Conservation (phyloP, 495 filamentous ascomycete species). For the Penicillium silybi region DNA sequence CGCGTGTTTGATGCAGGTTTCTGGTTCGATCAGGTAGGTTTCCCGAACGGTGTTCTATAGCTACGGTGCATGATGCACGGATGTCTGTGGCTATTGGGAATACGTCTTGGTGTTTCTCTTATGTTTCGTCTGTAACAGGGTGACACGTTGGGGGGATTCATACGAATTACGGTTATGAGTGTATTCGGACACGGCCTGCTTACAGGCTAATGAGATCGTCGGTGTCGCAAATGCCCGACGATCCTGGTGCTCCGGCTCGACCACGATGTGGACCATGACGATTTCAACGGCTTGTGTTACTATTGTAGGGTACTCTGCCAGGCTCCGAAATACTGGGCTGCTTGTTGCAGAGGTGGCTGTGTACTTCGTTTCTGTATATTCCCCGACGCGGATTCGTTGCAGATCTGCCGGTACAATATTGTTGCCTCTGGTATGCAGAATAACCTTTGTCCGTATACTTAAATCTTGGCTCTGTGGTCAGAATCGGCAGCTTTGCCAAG, state of each 20-base stretch:
- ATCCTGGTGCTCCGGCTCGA: constrained; percentile 2
- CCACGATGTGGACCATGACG: neutral
- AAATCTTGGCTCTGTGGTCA: constrained; percentile 3
- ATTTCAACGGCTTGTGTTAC: neutral
- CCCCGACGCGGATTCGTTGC: neutral
- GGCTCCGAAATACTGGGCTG: neutral
- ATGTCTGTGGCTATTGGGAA: neutral
- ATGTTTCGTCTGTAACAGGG: neutral
- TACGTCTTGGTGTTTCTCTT: neutral
- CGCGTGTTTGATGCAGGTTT: neutral
- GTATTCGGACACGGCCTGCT: constrained; percentile 2
- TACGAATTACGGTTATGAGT: neutral
- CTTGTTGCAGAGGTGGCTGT: neutral
- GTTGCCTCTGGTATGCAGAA: neutral
- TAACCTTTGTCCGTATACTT: neutral
- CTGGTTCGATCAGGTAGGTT: constrained; percentile 5
- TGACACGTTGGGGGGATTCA: neutral
- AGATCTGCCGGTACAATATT: neutral
- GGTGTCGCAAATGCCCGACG: constrained; percentile 3
- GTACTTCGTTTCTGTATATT: neutral
- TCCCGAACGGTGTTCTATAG: neutral
- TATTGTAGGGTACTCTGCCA: neutral
- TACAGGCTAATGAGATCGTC: neutral
- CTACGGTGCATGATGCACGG: neutral
- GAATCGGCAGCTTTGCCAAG: constrained; percentile 5